Evolutionary conservation across 2,329 filamentous ascomycete species (phyloP).

Genomic region (Nigrospora osmanthi): DNA sequence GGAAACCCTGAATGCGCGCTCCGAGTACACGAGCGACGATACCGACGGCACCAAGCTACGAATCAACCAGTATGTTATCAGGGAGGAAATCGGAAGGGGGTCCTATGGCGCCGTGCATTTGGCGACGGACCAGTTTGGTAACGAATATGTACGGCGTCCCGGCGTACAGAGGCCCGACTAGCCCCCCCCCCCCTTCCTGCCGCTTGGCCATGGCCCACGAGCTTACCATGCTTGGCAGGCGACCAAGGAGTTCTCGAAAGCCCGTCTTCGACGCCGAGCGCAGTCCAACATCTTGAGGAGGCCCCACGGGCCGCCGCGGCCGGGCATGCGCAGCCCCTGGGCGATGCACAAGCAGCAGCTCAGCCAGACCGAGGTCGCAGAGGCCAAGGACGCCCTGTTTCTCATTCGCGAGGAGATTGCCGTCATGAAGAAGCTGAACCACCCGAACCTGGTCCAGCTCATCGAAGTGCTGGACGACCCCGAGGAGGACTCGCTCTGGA

Average conservation of each 20-base stretch:
- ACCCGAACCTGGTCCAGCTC: constrained; percentile 85
- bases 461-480: constrained; percentile 95
- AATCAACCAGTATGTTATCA: constrained; percentile 93
- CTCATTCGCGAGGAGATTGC: constrained; percentile 94
- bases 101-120: constrained; percentile 93
- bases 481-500: constrained; percentile 91
- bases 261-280: constrained; percentile 77
- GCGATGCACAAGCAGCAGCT: constrained; percentile 20
- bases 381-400: constrained; percentile 65
- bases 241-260: constrained; percentile 96
- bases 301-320: constrained; percentile 23
- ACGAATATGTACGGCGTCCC: constrained; percentile 67
- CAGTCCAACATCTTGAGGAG: constrained; percentile 74
- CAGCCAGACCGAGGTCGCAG: constrained; percentile 40
- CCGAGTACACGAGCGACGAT: constrained; percentile 79
- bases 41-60: constrained; percentile 77
- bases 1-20: constrained; percentile 88
- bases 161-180: background rate
- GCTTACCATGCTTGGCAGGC: constrained; percentile 46
- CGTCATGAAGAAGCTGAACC: constrained; percentile 98
- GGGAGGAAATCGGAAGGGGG: constrained; percentile 91
- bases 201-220: background rate
- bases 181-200: too few species aligned
- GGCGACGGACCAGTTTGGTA: constrained; percentile 81
- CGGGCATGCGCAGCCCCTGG: constrained; percentile 11